Evolutionary conservation across 2,329 filamentous ascomycete genomes (phyloP).

Genomic region (Exophiala spinifera): DNA sequence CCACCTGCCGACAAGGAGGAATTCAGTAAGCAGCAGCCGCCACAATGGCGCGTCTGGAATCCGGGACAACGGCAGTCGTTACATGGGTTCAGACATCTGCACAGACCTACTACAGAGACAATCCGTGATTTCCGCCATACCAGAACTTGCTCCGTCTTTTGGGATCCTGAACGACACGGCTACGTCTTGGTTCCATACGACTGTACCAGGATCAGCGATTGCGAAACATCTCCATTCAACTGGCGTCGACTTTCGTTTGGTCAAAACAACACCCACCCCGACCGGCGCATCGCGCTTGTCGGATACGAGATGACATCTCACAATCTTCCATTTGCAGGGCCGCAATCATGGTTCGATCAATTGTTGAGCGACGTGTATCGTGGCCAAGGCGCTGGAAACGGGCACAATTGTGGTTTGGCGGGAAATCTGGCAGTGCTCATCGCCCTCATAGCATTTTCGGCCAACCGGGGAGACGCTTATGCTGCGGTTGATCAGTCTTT

Average conservation of each 20-base stretch:
- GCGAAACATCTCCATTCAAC: not conserved
- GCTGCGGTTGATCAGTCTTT: conserved; percentile 8
- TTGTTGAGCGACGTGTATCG: conserved; percentile 6
- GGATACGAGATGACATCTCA: not conserved
- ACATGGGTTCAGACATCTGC: not conserved
- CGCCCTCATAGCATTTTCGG: conserved; percentile 9
- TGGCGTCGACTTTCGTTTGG: conserved; percentile 17
- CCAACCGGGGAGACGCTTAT: not conserved
- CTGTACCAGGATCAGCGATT: not conserved
- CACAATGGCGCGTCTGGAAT: conserved; percentile 12
- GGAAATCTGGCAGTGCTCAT: conserved; percentile 18
- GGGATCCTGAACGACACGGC: conserved; percentile 13
- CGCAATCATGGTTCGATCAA: conserved; percentile 13
- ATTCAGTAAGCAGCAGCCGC: too few relatives aligned
- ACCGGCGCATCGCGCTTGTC: conserved; percentile 4
- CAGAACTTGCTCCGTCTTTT: conserved; percentile 15
- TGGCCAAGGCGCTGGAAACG: not conserved
- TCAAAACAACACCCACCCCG: not conserved
- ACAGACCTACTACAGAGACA: not conserved
- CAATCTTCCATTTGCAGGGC: conserved; percentile 9
- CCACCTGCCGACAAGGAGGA: too few relatives aligned
- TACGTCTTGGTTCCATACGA: conserved; percentile 13
- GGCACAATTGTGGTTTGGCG: conserved; percentile 6
- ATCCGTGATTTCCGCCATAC: not conserved
- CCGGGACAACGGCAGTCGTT: not conserved